phyloP scores from a whole-genome alignment of 2,329 filamentous ascomycete species.

The Colletotrichum cordylinicola region DNA sequence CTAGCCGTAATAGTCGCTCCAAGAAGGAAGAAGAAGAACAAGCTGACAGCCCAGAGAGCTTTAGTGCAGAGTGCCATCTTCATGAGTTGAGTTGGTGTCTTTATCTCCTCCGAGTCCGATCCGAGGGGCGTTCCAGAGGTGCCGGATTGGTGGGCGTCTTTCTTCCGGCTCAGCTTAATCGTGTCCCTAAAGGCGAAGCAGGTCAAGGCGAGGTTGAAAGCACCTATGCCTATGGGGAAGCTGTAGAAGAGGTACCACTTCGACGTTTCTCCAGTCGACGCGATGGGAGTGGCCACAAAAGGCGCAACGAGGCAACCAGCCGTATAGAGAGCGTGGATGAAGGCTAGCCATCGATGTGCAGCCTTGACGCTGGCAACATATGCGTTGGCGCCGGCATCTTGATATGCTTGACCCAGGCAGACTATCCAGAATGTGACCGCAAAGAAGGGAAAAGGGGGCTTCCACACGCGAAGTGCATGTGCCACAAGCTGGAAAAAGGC shows the following conservation, averaged over 20 bases:
- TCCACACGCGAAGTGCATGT: constrained; percentile 61
- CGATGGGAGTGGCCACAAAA: constrained; percentile 59
- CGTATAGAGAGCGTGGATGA: constrained; percentile 69
- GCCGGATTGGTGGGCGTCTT: neutral
- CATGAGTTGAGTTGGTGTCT: constrained; percentile 46
- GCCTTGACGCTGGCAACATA: constrained; percentile 58
- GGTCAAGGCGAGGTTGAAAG: constrained; percentile 54
- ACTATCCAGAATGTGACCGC: constrained; percentile 63
- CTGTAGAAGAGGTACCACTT: constrained; percentile 64
- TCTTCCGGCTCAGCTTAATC: constrained; percentile 31
- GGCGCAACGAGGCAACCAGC: constrained; percentile 62
- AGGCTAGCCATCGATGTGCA: constrained; percentile 65
- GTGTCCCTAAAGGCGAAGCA: constrained; percentile 55
- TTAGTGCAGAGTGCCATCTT: constrained; percentile 47
- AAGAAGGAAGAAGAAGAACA: constrained; percentile 70
- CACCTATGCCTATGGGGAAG: constrained; percentile 57
- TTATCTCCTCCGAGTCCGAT: neutral
- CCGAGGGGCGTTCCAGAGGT: constrained; percentile 25
- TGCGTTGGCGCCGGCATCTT: constrained; percentile 68
- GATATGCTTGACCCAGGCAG: constrained; percentile 65
- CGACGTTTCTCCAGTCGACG: constrained; percentile 37
- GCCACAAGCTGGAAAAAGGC: constrained; percentile 59
- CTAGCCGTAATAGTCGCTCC: constrained; percentile 60
- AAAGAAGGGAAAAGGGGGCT: constrained; percentile 62
- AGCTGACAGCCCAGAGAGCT: constrained; percentile 62